Conservation (phyloP, 305 asterid species). For the Striga hermonthica region DNA sequence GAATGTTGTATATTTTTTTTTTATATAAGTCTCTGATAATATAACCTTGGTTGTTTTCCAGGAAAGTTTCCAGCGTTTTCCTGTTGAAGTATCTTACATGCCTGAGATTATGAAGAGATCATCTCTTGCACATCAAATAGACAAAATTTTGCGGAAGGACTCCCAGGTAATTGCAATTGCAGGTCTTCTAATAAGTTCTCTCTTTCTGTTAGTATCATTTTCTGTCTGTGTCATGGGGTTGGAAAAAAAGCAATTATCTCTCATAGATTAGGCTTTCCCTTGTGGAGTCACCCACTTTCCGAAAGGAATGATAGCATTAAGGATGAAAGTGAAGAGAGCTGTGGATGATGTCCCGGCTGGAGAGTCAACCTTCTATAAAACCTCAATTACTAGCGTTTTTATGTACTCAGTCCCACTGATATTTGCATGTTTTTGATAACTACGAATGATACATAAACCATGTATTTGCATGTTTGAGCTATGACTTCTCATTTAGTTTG, state of each 20-base stretch:
- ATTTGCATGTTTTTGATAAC: not conserved
- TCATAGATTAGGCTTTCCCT: conserved; percentile 7
- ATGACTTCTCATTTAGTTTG: not conserved
- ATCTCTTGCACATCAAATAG: conserved; percentile 93
- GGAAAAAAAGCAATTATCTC: conserved; percentile 20
- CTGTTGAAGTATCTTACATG: conserved; percentile 72
- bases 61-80: conserved; percentile 90
- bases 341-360: too few species aligned
- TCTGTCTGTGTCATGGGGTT: conserved; percentile 1
- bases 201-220: not conserved
- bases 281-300: too few species aligned
- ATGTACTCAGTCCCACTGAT: conserved; percentile 7
- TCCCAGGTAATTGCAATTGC: conserved; percentile 60
- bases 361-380: too few species aligned
- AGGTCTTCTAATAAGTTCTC: not conserved
- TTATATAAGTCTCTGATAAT: conserved; percentile 1
- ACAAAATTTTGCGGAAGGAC: conserved; percentile 69
- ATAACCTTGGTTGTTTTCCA: conserved; percentile 38
- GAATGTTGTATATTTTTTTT: conserved; percentile 17
- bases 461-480: conserved; percentile 10
- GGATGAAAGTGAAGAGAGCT: too few species aligned
- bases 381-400: not conserved
- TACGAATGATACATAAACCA: not conserved
- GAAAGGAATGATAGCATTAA: too few species aligned
- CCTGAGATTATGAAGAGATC: conserved; percentile 79